Percentiles rank a stretch among this genome's conserved stretches.
phyloP scores from a whole-genome alignment of 106 monocot genomes.

The Acorus gramineus region DNA sequence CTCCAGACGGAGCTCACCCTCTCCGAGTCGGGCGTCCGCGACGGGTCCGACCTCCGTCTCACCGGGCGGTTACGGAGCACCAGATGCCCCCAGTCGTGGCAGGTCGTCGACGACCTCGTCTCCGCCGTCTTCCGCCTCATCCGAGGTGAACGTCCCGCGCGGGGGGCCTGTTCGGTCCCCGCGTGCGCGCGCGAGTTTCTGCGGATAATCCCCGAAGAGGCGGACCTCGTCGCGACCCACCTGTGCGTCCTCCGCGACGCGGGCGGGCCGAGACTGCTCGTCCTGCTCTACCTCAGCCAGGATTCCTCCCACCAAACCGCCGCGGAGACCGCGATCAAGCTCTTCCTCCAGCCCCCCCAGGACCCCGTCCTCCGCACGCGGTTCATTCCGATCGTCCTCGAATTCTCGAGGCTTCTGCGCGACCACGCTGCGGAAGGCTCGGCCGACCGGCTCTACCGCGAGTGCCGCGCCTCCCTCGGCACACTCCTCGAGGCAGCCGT shows the following conservation, averaged over 20 bases:
- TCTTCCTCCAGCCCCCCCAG: conserved; percentile 17
- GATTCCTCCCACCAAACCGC: too few species aligned
- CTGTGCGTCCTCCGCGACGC: conserved; percentile 38
- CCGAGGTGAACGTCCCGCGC: not conserved
- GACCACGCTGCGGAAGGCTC: conserved; percentile 13
- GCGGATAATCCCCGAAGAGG: conserved; percentile 2
- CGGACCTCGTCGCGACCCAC: conserved; percentile 7
- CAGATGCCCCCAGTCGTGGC: conserved; percentile 35
- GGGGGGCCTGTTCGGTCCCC: too few species aligned
- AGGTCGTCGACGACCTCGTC: conserved; percentile 36
- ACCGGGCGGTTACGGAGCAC: conserved; percentile 45
- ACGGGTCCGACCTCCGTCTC: conserved; percentile 46
- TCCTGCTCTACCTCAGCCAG: conserved; percentile 30
- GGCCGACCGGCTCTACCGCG: conserved; percentile 36
- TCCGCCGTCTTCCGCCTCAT: not conserved
- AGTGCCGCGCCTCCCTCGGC: conserved; percentile 34
- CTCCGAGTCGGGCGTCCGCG: conserved; percentile 16
- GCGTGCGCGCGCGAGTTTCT: conserved; percentile 18
- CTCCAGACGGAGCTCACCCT: conserved; percentile 34
- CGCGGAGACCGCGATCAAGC: conserved; percentile 15
- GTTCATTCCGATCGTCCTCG: conserved; percentile 34
- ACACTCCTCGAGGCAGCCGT: conserved; percentile 21
- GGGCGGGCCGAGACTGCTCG: conserved; percentile 40
- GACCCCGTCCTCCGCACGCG: conserved; percentile 1
- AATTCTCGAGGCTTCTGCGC: conserved; percentile 49